Evolutionary conservation across 768 basidiomycete species (phyloP).

Genomic region (Leccinum olivaceopallidum): DNA sequence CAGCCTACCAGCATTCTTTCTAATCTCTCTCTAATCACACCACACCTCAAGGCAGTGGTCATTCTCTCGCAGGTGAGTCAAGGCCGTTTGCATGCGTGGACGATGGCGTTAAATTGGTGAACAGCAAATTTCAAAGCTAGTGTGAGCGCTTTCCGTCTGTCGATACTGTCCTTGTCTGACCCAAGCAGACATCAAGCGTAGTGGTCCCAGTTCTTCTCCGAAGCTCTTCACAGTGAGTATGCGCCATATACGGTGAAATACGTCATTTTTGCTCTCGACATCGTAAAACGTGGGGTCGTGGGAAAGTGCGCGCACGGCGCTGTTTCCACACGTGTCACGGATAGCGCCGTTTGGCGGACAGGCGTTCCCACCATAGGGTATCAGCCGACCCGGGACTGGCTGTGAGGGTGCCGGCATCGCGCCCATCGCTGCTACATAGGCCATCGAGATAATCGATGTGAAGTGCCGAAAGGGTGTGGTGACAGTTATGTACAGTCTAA

Average conservation of each 20-base stretch:
- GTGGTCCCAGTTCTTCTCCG: neutral
- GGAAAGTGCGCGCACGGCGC: conserved; percentile 27
- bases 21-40: conserved; percentile 24
- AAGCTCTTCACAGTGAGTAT: conserved; percentile 26
- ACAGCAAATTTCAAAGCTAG: conserved; percentile 12
- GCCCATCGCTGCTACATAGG: neutral
- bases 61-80: conserved; percentile 21
- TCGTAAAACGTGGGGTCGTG: conserved; percentile 45
- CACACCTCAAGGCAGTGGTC: conserved; percentile 13
- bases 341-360: conserved; percentile 3
- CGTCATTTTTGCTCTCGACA: conserved; percentile 32
- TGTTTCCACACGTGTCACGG: conserved; percentile 16
- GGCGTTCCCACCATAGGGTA: conserved; percentile 5
- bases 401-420: conserved; percentile 24
- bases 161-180: conserved; percentile 5
- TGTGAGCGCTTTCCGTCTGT: conserved; percentile 15
- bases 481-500: conserved; percentile 18
- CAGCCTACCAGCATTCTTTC: conserved; percentile 18
- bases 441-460: conserved; percentile 15
- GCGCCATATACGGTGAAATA: conserved; percentile 15
- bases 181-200: conserved; percentile 8
- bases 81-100: conserved; percentile 1
- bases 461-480: conserved; percentile 9
- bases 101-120: conserved; percentile 6
- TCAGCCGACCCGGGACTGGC: conserved; percentile 6